These are phyloP conservation scores for Phyllosticta capitalensis DNA, from an alignment of 2,329 filamentous ascomycete genomes.

Conservation along the genomic window DNA sequence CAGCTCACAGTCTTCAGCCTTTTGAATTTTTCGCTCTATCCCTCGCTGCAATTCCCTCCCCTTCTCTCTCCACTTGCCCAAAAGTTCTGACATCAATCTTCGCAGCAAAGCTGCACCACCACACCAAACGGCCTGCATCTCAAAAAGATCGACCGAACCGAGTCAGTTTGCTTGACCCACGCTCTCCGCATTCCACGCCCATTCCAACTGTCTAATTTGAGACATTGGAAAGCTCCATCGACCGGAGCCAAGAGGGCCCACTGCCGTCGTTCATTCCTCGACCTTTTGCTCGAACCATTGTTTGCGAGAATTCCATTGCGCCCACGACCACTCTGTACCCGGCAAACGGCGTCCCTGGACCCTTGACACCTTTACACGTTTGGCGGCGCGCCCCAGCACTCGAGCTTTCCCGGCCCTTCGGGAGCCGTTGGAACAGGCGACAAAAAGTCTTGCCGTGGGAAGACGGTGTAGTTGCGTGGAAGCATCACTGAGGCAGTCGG, in stretches of 20 bases:
- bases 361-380: background rate
- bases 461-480: conserved; percentile 33
- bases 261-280: background rate
- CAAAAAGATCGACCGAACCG: background rate
- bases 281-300: background rate
- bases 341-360: background rate
- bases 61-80: conserved; percentile 8
- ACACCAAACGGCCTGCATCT: background rate
- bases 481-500: background rate
- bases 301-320: background rate
- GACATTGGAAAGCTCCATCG: background rate
- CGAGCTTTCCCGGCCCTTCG: conserved; percentile 29
- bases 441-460: conserved; percentile 8
- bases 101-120: background rate
- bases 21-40: background rate
- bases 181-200: background rate
- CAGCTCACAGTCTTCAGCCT: conserved; percentile 3
- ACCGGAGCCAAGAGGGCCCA: background rate
- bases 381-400: background rate
- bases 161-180: background rate
- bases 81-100: background rate
- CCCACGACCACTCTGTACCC: background rate
- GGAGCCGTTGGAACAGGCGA: conserved; percentile 30
- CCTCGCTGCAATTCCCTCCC: background rate
- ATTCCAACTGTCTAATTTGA: background rate